Percentiles rank a stretch among this genome's conserved stretches.
Conservation (phyloP, 208 protist genomes). For the Endotrypanum monterogeii region DNA sequence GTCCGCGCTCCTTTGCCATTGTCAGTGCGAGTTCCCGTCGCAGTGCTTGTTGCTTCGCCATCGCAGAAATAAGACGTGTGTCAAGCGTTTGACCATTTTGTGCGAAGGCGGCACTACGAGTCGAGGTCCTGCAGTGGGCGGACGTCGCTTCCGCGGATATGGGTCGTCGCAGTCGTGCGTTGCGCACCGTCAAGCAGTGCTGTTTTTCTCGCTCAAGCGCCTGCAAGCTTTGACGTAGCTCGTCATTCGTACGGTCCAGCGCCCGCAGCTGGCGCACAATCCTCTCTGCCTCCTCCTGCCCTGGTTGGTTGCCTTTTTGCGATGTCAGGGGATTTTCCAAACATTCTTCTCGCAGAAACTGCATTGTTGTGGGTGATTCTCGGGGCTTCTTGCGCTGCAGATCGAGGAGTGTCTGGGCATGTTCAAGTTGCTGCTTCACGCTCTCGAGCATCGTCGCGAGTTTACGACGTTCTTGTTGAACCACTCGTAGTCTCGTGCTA, state of each 20-base stretch:
- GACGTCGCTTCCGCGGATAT: neutral
- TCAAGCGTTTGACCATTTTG: neutral
- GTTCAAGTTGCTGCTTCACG: neutral
- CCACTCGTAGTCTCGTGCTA: conserved; percentile 9
- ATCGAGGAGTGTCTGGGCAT: neutral
- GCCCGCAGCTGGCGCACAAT: conserved; percentile 15
- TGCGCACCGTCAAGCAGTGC: conserved; percentile 8
- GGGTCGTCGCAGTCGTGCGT: conserved; percentile 21
- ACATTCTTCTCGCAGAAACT: neutral
- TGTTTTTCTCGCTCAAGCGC: conserved; percentile 4
- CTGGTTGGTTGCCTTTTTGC: neutral
- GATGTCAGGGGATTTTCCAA: neutral
- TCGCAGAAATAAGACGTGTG: neutral
- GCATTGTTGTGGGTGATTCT: neutral
- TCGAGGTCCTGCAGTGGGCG: neutral
- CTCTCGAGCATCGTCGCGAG: neutral
- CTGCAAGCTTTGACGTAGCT: conserved; percentile 11
- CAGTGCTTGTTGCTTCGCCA: conserved; percentile 10
- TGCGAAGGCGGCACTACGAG: conserved; percentile 5
- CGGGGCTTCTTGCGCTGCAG: neutral
- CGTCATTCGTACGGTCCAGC: conserved; percentile 20
- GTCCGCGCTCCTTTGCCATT: conserved; percentile 12
- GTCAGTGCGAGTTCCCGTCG: conserved; percentile 5
- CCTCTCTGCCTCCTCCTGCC: neutral
- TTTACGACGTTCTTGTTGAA: conserved; percentile 3